A percentile compares a stretch with the other conserved stretches of the same genome.
phyloP scores from a whole-genome alignment of 2,329 filamentous ascomycete species.

The Phialophora expanda region DNA sequence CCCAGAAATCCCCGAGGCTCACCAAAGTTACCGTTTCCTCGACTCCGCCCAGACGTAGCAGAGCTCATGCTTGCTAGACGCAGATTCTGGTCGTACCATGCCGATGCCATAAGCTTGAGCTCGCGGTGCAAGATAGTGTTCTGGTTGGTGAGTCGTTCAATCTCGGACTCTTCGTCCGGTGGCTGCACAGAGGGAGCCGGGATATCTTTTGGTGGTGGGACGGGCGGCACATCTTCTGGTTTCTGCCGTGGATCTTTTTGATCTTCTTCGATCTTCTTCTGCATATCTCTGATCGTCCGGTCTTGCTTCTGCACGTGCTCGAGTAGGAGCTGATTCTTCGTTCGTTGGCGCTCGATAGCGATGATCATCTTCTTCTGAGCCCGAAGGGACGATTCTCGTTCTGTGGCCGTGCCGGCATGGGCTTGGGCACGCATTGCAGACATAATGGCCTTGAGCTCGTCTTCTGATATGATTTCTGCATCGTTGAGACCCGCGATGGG shows the following conservation, averaged over 20 bases:
- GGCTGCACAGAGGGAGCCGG: neutral
- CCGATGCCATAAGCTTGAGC: slow-evolving; percentile 52
- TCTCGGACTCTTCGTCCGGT: slow-evolving; percentile 27
- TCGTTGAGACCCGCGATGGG: slow-evolving; percentile 12
- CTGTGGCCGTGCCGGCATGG: slow-evolving; percentile 33
- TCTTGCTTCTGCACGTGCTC: slow-evolving; percentile 37
- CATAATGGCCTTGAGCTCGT: slow-evolving; percentile 40
- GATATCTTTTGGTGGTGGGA: slow-evolving; percentile 29
- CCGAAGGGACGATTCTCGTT: slow-evolving; percentile 33
- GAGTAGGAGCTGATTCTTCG: slow-evolving; percentile 33
- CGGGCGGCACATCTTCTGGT: slow-evolving; percentile 18
- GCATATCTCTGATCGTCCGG: slow-evolving; percentile 33
- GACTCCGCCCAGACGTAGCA: slow-evolving; percentile 45
- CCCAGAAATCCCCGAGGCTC: slow-evolving; percentile 53
- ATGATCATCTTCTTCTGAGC: slow-evolving; percentile 39
- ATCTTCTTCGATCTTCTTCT: slow-evolving; percentile 24
- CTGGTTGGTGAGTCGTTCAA: slow-evolving; percentile 31
- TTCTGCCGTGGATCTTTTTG: slow-evolving; percentile 11
- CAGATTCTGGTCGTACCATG: slow-evolving; percentile 55
- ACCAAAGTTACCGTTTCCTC: slow-evolving; percentile 45
- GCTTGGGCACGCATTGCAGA: slow-evolving; percentile 39
- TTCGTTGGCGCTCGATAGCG: slow-evolving; percentile 36
- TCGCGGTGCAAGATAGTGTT: slow-evolving; percentile 45
- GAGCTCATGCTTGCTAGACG: slow-evolving; percentile 53
- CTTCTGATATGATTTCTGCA: slow-evolving; percentile 35